phyloP scores from a whole-genome alignment of 176 grass and related monocot genomes.

The Lolium perenne region DNA sequence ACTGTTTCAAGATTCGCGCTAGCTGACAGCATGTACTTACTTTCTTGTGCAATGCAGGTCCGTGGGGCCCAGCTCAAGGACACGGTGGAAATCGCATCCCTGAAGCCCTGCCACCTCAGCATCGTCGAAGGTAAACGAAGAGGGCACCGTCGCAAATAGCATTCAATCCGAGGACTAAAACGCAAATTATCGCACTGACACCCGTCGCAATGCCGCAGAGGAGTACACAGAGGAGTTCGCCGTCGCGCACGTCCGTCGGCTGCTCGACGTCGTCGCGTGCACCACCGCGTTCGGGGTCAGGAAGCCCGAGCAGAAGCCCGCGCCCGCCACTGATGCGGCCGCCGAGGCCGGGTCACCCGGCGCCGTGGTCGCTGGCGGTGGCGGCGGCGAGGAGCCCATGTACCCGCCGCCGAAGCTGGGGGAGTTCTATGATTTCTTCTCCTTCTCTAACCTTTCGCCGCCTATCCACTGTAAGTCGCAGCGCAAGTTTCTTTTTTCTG shows the following conservation, averaged over 20 bases:
- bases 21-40: background rate
- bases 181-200: constrained; percentile 6
- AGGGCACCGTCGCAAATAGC: background rate
- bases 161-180: background rate
- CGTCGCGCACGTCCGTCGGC: constrained; percentile 72
- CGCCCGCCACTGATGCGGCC: constrained; percentile 34
- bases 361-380: constrained; percentile 28
- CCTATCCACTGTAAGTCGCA: constrained; percentile 76
- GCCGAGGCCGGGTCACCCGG: constrained; percentile 37
- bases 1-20: constrained; percentile 32
- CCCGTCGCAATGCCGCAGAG: constrained; percentile 51
- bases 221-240: constrained; percentile 93
- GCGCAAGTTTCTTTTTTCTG: background rate
- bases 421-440: constrained; percentile 98
- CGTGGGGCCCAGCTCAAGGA: constrained; percentile 76
- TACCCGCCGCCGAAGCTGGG: constrained; percentile 92
- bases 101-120: constrained; percentile 83
- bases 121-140: constrained; percentile 72
- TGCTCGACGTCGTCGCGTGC: constrained; percentile 92
- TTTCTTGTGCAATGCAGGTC: constrained; percentile 47
- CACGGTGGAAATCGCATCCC: constrained; percentile 70
- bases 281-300: constrained; percentile 71
- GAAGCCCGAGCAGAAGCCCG: constrained; percentile 51
- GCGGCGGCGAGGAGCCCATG: constrained; percentile 72
- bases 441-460: constrained; percentile 80